Percentiles rank a stretch among this genome's conserved stretches.
Evolutionary conservation across 2,329 filamentous ascomycete species (phyloP).

Genomic region (Curvularia sp.): DNA sequence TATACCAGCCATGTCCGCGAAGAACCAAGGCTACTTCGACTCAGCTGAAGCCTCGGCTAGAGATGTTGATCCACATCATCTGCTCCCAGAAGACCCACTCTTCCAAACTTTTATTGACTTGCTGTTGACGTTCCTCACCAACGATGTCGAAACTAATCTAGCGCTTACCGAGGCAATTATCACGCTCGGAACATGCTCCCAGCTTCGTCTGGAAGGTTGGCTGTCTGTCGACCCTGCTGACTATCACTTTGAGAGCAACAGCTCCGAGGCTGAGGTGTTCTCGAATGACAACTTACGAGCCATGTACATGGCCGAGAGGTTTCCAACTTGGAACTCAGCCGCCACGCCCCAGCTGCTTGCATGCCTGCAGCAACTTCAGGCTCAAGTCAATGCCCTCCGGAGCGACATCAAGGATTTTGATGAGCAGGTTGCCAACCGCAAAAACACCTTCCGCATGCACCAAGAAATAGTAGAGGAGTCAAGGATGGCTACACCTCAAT

Average conservation of each 20-base stretch:
- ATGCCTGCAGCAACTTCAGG: constrained; percentile 51
- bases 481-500: constrained; percentile 39
- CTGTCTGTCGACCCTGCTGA: constrained; percentile 72
- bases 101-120: constrained; percentile 62
- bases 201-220: constrained; percentile 90
- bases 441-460: constrained; percentile 58
- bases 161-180: constrained; percentile 84
- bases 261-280: constrained; percentile 32
- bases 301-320: constrained; percentile 46
- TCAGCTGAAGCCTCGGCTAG: constrained; percentile 59
- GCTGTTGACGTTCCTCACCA: constrained; percentile 82
- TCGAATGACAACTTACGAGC: constrained; percentile 40
- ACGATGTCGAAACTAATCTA: constrained; percentile 89
- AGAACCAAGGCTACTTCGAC: constrained; percentile 59
- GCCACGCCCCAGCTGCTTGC: constrained; percentile 52
- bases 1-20: constrained; percentile 65
- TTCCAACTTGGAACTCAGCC: constrained; percentile 47
- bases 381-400: constrained; percentile 54
- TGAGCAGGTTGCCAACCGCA: constrained; percentile 56
- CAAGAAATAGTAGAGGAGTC: constrained; percentile 54
- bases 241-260: constrained; percentile 45
- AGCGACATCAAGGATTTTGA: constrained; percentile 56
- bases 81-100: constrained; percentile 68
- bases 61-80: constrained; percentile 65
- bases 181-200: constrained; percentile 82